A percentile compares a stretch with the other conserved stretches of the same genome.
These are phyloP conservation scores for Fusarium napiforme DNA, from an alignment of 2,329 filamentous ascomycete genomes.

Conservation along the genomic window DNA sequence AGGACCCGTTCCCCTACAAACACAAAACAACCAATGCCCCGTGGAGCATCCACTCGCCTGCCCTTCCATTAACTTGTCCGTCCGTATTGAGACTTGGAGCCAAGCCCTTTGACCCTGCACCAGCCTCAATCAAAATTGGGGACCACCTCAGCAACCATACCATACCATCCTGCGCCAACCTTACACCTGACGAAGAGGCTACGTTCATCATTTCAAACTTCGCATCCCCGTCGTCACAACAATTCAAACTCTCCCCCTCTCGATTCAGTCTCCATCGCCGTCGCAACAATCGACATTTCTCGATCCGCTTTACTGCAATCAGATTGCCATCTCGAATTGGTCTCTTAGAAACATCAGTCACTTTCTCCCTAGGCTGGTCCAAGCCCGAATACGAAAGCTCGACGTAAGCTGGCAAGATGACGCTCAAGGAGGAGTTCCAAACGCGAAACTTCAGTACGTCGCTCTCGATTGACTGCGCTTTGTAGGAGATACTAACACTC, in stretches of 20 bases:
- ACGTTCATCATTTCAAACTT: slow-evolving; percentile 48
- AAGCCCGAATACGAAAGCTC: slow-evolving; percentile 37
- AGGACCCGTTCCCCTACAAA: slow-evolving; percentile 34
- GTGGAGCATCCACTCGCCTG: slow-evolving; percentile 22
- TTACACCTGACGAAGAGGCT: slow-evolving; percentile 46
- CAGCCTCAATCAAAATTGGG: slow-evolving; percentile 46
- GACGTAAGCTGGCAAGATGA: slow-evolving; percentile 64
- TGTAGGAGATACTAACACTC: slow-evolving; percentile 47
- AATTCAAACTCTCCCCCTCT: slow-evolving; percentile 17
- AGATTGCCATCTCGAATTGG: slow-evolving; percentile 16
- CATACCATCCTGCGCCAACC: slow-evolving; percentile 14
- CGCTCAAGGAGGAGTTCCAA: slow-evolving; percentile 77
- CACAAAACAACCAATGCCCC: slow-evolving; percentile 29
- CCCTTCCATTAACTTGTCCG: neutral
- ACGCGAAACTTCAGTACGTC: slow-evolving; percentile 79
- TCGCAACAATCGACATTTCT: slow-evolving; percentile 35
- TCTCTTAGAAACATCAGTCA: slow-evolving; percentile 3
- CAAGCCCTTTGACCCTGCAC: slow-evolving; percentile 36
- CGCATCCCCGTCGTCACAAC: slow-evolving; percentile 30
- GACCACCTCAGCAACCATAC: slow-evolving; percentile 28
- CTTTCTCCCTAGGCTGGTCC: slow-evolving; percentile 14
- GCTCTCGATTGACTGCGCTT: slow-evolving; percentile 11
- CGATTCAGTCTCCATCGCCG: slow-evolving; percentile 17
- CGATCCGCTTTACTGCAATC: slow-evolving; percentile 14
- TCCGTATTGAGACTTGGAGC: slow-evolving; percentile 32